These are phyloP conservation scores for Xylaria digitata DNA, from an alignment of 2,329 filamentous ascomycete species.

Conservation along the genomic window DNA sequence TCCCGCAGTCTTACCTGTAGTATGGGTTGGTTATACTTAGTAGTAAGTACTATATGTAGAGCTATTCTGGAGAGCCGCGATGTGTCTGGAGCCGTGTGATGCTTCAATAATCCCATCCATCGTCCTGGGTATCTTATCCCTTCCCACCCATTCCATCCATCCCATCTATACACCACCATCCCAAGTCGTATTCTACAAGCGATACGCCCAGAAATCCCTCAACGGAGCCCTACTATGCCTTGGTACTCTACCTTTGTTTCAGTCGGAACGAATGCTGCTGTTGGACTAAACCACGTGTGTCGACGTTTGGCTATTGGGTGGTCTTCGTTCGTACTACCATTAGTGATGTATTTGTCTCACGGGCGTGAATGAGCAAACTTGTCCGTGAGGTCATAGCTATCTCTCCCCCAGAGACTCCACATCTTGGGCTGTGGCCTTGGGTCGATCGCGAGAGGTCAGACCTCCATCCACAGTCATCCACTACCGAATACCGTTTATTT, in stretches of 20 bases:
- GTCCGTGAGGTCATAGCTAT: conserved; percentile 22
- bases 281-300: conserved; percentile 36
- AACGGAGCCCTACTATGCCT: conserved; percentile 24
- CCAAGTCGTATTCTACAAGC: conserved; percentile 14
- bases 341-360: conserved; percentile 2
- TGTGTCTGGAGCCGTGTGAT: conserved; percentile 2
- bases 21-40: no score
- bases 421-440: conserved; percentile 13
- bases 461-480: neutral
- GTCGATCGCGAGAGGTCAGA: conserved; percentile 14
- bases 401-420: conserved; percentile 17
- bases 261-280: conserved; percentile 35
- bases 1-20: no score
- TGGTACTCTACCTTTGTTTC: conserved; percentile 17
- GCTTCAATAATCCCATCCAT: conserved; percentile 11
- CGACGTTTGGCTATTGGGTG: conserved; percentile 29
- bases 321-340: conserved; percentile 19
- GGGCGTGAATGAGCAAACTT: conserved; percentile 1
- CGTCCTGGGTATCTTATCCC: no score
- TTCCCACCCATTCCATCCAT: neutral
- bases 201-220: conserved; percentile 33
- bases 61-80: no score
- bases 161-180: conserved; percentile 23
- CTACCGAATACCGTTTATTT: conserved; percentile 3
- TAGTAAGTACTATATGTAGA: no score